Conservation (phyloP, 2,329 filamentous ascomycete species). For the Rutstroemia sp. region DNA sequence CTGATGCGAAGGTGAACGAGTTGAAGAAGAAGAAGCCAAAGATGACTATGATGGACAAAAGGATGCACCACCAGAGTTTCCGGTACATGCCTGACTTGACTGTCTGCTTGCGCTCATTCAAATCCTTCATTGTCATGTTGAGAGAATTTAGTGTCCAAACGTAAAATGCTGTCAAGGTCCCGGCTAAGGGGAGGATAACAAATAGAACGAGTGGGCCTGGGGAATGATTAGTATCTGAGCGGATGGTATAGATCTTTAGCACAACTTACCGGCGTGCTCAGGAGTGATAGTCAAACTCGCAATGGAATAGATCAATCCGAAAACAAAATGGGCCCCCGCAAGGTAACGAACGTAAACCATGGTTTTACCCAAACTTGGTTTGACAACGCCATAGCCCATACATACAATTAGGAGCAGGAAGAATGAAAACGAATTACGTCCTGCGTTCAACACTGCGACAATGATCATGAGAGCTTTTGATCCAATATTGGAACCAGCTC, state of each 20-base stretch:
- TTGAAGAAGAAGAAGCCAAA: conserved; percentile 99
- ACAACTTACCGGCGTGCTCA: conserved; percentile 60
- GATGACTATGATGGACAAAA: conserved; percentile 86
- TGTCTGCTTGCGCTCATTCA: conserved; percentile 89
- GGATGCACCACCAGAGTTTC: conserved; percentile 97
- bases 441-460: conserved; percentile 89
- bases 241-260: not conserved
- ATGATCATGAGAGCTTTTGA: conserved; percentile 83
- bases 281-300: conserved; percentile 84
- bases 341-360: conserved; percentile 93
- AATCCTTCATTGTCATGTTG: conserved; percentile 89
- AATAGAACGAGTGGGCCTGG: conserved; percentile 80
- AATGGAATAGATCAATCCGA: conserved; percentile 87
- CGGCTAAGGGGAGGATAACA: conserved; percentile 86
- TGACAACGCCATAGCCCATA: conserved; percentile 99
- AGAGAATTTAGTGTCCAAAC: conserved; percentile 97
- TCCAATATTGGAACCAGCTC: conserved; percentile 73
- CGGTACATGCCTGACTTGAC: conserved; percentile 95
- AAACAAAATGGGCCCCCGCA: conserved; percentile 87
- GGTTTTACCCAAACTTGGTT: conserved; percentile 80
- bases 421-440: conserved; percentile 95
- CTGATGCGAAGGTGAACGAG: conserved; percentile 87
- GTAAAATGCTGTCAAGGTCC: conserved; percentile 91
- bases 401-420: conserved; percentile 96
- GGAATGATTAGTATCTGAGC: conserved; percentile 8